Conservation (phyloP, 2,329 filamentous ascomycete species). For the Didymella pomorum region DNA sequence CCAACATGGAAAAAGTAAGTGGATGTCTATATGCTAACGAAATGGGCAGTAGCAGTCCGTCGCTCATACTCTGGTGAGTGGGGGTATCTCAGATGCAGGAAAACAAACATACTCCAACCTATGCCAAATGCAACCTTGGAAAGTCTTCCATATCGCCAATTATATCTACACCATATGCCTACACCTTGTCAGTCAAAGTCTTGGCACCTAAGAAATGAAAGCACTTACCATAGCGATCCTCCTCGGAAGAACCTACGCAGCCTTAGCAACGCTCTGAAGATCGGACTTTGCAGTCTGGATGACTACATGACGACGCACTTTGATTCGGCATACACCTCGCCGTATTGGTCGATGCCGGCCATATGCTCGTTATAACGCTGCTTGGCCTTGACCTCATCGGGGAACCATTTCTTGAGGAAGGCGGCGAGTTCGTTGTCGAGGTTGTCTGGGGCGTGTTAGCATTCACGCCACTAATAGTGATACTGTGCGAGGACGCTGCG, state of each 20-base stretch:
- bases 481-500: neutral
- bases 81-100: neutral
- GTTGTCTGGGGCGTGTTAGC: constrained; percentile 60
- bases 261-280: no score
- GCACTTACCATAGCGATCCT: neutral
- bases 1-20: no score
- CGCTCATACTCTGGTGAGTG: neutral
- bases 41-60: neutral
- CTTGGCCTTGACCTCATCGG: constrained; percentile 70
- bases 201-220: neutral
- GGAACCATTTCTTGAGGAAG: constrained; percentile 79
- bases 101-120: neutral
- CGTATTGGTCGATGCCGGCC: constrained; percentile 76
- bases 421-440: constrained; percentile 73
- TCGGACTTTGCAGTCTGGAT: no score
- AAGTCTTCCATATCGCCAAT: neutral
- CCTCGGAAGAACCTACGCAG: neutral
- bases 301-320: constrained; percentile 71
- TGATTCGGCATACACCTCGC: constrained; percentile 66
- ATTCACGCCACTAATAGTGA: neutral
- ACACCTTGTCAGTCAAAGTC: neutral
- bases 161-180: neutral
- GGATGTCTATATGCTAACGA: neutral
- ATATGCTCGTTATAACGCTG: constrained; percentile 75
- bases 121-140: no score